Base-by-base conservation (phyloP, 1,284 basidiomycete species). In the Marasmius fiardii region DNA sequence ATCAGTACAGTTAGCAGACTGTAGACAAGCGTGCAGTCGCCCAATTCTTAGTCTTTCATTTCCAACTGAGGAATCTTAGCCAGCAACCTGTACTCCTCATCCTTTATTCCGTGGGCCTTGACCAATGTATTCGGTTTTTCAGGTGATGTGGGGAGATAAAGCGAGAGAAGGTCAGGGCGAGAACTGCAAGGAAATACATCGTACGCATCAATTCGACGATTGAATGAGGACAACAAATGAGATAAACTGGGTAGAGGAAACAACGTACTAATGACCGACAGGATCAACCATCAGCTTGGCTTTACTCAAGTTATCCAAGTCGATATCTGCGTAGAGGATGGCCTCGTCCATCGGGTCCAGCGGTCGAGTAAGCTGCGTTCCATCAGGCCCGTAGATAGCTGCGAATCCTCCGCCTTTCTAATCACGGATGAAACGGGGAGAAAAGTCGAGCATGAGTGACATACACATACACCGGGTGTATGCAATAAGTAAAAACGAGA, bases 201-300 rank as follows among this genome's bases (percentile, higher is more conserved):
- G 26, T 6, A 2, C 49, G 33, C 0, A 12, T 21, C 23, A 33
- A 16, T 8, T 5, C n/a, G n/a, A 35, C 26, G 8, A 33, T 33
- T 11, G 28, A n/a, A 43, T n/a, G 28, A 10, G 21, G 24, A 16
- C 28, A 6, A n/a, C 18, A 41, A 6, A 33, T 16, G 8, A 16
- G 18, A 23, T 14, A 14, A n/a, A n/a, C n/a, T n/a, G n/a, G n/a
- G n/a, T n/a, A 45, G 28, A 4, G 28, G 28, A 31, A 31, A 10
- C 20, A 12, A 57, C 61, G 10, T 49, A 63, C 62, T 63, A 63
- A 52, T 63, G 62, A 6, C 62, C 62, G 43, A 60, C 59, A 6
- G 59, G 52, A 50, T 63, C 62, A 3, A 51, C 60, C 1, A 48
- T 18, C n/a, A 63, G 43, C 28, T 63, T 63, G 7, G 59, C 60